Conservation (phyloP, 2,329 filamentous ascomycete genomes). For the Fusarium drepaniforme region DNA sequence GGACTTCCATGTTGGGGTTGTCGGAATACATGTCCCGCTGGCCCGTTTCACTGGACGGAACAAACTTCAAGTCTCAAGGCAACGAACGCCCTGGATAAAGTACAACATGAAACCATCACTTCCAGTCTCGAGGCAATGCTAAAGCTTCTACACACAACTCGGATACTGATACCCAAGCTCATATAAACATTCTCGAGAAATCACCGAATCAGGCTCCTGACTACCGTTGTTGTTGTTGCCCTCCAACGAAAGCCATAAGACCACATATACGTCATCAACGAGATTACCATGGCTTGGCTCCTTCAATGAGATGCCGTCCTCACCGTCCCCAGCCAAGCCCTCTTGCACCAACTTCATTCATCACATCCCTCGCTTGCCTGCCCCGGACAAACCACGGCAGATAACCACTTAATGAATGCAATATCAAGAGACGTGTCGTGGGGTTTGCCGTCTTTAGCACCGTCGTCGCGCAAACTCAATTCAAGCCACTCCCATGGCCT, state of each 20-base stretch:
- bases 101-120: background rate
- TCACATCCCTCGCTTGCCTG: background rate
- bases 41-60: background rate
- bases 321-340: constrained; percentile 1
- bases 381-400: background rate
- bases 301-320: background rate
- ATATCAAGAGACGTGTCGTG: constrained; percentile 2
- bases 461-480: constrained; percentile 5
- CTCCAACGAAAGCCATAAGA: background rate
- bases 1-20: background rate
- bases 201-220: background rate
- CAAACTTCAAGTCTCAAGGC: background rate
- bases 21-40: background rate
- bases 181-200: background rate
- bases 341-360: background rate
- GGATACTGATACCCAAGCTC: background rate
- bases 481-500: constrained; percentile 12
- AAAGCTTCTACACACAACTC: background rate
- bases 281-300: constrained; percentile 1
- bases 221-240: background rate
- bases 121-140: background rate
- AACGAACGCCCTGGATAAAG: background rate
- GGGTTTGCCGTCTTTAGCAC: constrained; percentile 1
- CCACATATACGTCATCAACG: background rate
- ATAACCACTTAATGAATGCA: background rate